Base-by-base conservation (phyloP, 805 yeast genomes). In the Lachancea lanzarotensis region DNA sequence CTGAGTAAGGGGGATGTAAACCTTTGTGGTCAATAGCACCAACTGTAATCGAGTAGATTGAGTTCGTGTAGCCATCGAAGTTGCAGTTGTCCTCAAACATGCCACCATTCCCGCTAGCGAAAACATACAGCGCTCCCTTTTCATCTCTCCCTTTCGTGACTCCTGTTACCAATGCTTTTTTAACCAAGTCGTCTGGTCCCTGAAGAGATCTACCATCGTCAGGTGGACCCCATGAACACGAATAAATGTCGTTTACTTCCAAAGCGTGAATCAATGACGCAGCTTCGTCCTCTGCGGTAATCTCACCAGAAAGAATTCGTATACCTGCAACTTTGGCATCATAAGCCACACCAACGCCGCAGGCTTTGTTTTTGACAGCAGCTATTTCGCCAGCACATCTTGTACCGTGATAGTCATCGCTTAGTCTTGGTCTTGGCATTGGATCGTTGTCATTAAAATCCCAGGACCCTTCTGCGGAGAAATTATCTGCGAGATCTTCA, bases 361-460 rank as follows among this genome's bases (percentile, higher is more conserved):
- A 93, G 17, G 73, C 82, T 26, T 79, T 84, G 62, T 93, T 91
- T 43, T 71, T 70, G 42, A 79, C 89, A 2, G 82, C 93, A 0
- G 96, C 97, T 46, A 93, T 84, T 65, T 93, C 98, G 32, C 96
- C 98, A 2, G 98, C 98, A 69, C 98, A 93, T 52, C 98, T 71
- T 0, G 98, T 93, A 6, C 98, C 98, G 63, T 93, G 98, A 54
- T 81, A 81, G 62, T 93, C 98, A 62, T 85, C 95, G 8, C 55
- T 64, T 25, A 91, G 71, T 45, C 81, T 70, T 10, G 98, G 98
- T 54, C 76, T 79, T 2, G 98, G 98, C 38, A 81, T 68, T 18
- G 78, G 73, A 0, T 73, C 73, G 55, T 85, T 81, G 55, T 79
- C 84, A 61, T 93, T 93, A 65, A 78, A 93, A 67, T 93, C 98